A percentile compares a stretch with the other conserved stretches of the same genome.
phyloP scores from a whole-genome alignment of 345 rosid species.

The Camelina neglecta region DNA sequence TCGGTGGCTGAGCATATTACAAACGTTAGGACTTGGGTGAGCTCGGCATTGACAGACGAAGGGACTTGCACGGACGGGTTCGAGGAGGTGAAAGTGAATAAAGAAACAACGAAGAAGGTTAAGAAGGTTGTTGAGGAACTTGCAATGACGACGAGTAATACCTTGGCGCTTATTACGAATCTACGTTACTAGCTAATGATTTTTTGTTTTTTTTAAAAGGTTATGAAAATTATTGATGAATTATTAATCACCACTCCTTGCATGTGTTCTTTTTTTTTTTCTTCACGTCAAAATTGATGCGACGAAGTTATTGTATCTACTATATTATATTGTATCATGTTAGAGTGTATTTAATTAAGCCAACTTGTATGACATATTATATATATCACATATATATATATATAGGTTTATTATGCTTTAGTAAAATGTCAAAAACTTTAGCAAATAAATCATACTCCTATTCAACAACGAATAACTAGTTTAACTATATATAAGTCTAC shows the following conservation, averaged over 20 bases:
- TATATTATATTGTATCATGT: constrained; percentile 8
- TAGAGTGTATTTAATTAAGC: constrained; percentile 12
- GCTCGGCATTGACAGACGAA: constrained; percentile 74
- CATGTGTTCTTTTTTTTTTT: constrained; percentile 7
- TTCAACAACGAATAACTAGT: neutral
- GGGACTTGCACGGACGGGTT: constrained; percentile 72
- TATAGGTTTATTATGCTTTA: neutral
- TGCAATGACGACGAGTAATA: constrained; percentile 62
- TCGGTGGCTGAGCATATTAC: constrained; percentile 45
- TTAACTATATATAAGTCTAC: too few relatives aligned
- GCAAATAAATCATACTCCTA: neutral
- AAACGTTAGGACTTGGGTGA: constrained; percentile 63
- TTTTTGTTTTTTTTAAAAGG: neutral
- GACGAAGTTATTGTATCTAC: constrained; percentile 1
- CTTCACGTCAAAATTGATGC: constrained; percentile 12
- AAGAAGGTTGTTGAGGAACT: constrained; percentile 47
- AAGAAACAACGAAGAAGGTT: constrained; percentile 51
- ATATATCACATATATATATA: neutral
- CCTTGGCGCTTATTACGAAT: constrained; percentile 63
- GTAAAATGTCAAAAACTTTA: neutral
- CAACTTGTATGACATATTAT: neutral
- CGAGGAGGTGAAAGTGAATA: constrained; percentile 51
- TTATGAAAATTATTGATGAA: constrained; percentile 8
- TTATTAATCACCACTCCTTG: constrained; percentile 15
- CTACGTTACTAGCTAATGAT: constrained; percentile 38